These are phyloP conservation scores for Metschnikowia koreensis DNA, from an alignment of 805 yeast species.

Conservation along the genomic window DNA sequence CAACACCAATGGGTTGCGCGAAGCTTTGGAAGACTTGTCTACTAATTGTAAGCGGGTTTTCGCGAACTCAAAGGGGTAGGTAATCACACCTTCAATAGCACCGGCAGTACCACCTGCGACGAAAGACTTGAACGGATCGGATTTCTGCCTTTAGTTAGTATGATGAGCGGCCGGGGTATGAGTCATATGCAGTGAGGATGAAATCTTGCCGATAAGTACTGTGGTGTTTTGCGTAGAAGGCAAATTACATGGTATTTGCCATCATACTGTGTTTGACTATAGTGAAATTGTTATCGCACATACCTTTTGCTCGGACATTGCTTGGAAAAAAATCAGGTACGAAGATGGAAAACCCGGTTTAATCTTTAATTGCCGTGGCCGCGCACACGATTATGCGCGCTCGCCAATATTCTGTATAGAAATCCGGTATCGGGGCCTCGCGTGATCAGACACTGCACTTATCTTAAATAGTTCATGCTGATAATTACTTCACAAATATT, in stretches of 20 bases:
- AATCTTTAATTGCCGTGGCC: background rate
- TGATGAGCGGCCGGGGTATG: background rate
- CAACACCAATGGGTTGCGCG: slow-evolving; percentile 81
- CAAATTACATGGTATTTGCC: too few relatives aligned
- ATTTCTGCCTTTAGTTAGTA: slow-evolving; percentile 32
- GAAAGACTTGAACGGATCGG: slow-evolving; percentile 78
- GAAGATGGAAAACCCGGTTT: slow-evolving; percentile 1
- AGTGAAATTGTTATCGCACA: slow-evolving; percentile 1
- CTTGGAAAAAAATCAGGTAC: slow-evolving; percentile 2
- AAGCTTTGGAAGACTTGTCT: slow-evolving; percentile 58
- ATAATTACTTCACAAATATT: too few relatives aligned
- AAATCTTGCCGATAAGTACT: too few relatives aligned
- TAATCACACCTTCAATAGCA: slow-evolving; percentile 87
- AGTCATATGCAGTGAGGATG: background rate
- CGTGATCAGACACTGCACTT: too few relatives aligned
- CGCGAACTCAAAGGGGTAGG: slow-evolving; percentile 97
- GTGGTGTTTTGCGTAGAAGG: too few relatives aligned
- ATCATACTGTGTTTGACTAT: too few relatives aligned
- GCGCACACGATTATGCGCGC: background rate
- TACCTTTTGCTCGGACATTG: slow-evolving; percentile 16
- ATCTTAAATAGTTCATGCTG: too few relatives aligned
- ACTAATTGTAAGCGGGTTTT: slow-evolving; percentile 87
- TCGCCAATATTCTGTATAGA: background rate
- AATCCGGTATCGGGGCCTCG: background rate
- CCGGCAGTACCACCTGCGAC: slow-evolving; percentile 97